These are phyloP conservation scores for Singerocomus rubriflavus DNA, from an alignment of 1,284 basidiomycete species.

Conservation along the genomic window DNA sequence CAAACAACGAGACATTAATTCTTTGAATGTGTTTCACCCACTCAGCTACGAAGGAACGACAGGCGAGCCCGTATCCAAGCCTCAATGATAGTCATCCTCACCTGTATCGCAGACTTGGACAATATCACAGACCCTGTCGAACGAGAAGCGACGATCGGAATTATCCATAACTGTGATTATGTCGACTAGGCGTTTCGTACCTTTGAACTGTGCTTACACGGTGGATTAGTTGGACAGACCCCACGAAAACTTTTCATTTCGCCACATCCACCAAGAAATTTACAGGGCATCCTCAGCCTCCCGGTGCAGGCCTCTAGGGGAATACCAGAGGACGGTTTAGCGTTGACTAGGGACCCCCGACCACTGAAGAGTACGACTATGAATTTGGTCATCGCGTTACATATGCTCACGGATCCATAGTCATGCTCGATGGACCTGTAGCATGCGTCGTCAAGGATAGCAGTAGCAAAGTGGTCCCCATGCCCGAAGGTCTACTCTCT, in stretches of 20 bases:
- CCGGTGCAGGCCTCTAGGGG: conserved; percentile 73
- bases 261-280: conserved; percentile 76
- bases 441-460: conserved; percentile 22
- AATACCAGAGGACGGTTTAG: conserved; percentile 73
- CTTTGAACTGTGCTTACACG: conserved; percentile 11
- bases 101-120: conserved; percentile 65
- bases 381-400: conserved; percentile 1
- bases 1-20: conserved; percentile 79
- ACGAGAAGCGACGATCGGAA: conserved; percentile 88
- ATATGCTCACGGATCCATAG: conserved; percentile 15
- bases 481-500: conserved; percentile 55
- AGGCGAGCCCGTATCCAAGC: conserved; percentile 40
- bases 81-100: not conserved
- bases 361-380: conserved; percentile 54
- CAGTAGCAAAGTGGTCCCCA: conserved; percentile 58
- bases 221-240: conserved; percentile 76
- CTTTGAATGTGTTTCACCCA: conserved; percentile 90
- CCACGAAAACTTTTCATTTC: conserved; percentile 84
- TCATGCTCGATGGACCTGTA: conserved; percentile 21
- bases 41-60: conserved; percentile 93
- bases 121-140: conserved; percentile 83
- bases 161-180: conserved; percentile 87
- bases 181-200: not conserved
- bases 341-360: conserved; percentile 55
- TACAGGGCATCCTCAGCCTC: conserved; percentile 66